phyloP scores from a whole-genome alignment of 2,329 filamentous ascomycete species.

The Magnaporthiopsis rhizophila region DNA sequence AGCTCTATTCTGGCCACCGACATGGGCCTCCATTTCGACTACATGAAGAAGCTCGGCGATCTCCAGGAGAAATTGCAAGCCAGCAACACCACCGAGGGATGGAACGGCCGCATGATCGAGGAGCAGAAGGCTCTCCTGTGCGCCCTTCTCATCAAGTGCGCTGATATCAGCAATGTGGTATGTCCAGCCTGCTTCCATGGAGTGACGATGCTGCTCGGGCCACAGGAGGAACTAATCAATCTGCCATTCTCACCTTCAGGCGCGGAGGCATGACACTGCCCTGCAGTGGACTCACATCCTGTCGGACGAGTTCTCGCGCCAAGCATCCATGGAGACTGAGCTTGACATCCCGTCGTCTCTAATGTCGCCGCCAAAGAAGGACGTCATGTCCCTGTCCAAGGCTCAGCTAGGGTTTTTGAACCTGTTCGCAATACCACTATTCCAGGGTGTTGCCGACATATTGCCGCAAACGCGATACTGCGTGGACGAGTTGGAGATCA shows the following conservation, averaged over 20 bases:
- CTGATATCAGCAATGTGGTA: constrained; percentile 97
- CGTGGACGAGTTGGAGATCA: constrained; percentile 70
- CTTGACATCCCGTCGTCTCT: constrained; percentile 82
- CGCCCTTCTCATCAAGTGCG: constrained; percentile 91
- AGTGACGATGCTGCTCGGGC: neutral
- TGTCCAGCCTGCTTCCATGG: constrained; percentile 28
- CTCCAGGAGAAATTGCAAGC: constrained; percentile 70
- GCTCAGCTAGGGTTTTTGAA: constrained; percentile 96
- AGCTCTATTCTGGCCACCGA: constrained; percentile 96
- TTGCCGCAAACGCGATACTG: constrained; percentile 80
- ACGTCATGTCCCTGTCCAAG: constrained; percentile 72
- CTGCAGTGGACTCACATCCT: constrained; percentile 86
- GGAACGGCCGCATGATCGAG: constrained; percentile 68
- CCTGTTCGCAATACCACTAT: constrained; percentile 86
- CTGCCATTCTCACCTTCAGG: constrained; percentile 37
- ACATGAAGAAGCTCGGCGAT: constrained; percentile 81
- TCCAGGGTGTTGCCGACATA: constrained; percentile 78
- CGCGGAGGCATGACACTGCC: constrained; percentile 74
- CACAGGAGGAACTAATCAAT: neutral
- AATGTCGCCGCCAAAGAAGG: constrained; percentile 76
- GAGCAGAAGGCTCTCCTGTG: constrained; percentile 77
- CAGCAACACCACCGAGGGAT: constrained; percentile 59
- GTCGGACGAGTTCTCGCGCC: constrained; percentile 91
- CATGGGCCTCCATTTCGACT: constrained; percentile 95
- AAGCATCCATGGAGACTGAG: constrained; percentile 85